These are phyloP conservation scores for Penicillium ochrochloron DNA, from an alignment of 495 filamentous ascomycete species.

Conservation along the genomic window DNA sequence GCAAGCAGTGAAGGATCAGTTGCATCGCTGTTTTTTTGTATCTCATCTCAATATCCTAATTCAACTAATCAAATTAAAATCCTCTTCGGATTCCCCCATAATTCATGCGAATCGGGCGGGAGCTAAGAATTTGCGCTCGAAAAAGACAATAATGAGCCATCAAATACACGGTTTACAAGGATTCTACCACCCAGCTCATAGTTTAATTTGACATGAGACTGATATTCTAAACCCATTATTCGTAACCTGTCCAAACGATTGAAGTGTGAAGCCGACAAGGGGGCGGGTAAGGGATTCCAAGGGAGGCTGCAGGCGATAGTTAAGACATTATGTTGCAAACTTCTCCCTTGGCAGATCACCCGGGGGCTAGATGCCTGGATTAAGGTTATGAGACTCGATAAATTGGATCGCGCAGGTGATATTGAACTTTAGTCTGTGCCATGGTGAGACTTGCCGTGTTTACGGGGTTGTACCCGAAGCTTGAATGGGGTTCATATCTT, in stretches of 20 bases:
- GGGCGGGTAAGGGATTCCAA: background rate
- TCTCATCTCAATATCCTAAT: too few relatives aligned
- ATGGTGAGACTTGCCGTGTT: background rate
- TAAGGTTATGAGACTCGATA: slow-evolving; percentile 10
- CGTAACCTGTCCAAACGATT: background rate
- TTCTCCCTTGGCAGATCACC: background rate
- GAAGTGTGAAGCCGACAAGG: background rate
- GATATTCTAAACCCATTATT: background rate
- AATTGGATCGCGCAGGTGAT: slow-evolving; percentile 2
- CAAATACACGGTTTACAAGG: background rate
- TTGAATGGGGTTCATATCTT: background rate
- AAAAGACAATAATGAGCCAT: too few relatives aligned
- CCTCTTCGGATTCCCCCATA: too few relatives aligned
- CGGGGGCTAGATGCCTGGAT: background rate
- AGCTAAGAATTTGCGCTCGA: too few relatives aligned
- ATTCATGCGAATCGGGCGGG: too few relatives aligned
- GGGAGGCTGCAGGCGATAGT: background rate
- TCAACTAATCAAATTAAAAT: too few relatives aligned
- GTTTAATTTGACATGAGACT: too few relatives aligned
- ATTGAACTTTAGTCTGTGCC: background rate
- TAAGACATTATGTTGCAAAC: slow-evolving; percentile 2
- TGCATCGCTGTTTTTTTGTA: too few relatives aligned
- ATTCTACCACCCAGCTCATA: too few relatives aligned
- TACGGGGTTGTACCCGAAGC: background rate
- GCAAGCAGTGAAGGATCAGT: too few relatives aligned